Percentiles rank a stretch among this genome's conserved stretches.
These are phyloP conservation scores for Mortierella sp. DNA, from an alignment of 371 early-diverging fungal species.

Conservation along the genomic window DNA sequence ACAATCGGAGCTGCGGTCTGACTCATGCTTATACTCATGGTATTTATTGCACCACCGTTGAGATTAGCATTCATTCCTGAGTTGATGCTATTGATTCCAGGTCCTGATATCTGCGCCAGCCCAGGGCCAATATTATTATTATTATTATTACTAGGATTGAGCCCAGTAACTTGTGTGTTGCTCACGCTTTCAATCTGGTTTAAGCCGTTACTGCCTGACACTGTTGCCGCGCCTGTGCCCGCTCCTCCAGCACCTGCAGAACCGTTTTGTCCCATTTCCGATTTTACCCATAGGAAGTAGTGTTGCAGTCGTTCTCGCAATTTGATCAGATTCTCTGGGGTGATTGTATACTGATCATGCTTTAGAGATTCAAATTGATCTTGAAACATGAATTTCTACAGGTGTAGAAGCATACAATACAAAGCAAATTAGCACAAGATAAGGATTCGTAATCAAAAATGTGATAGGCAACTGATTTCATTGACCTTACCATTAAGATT, in stretches of 20 bases:
- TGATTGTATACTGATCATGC: conserved; percentile 63
- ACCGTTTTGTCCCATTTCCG: conserved; percentile 23
- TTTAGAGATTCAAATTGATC: conserved; percentile 64
- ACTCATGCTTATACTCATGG: neutral
- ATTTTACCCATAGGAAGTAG: conserved; percentile 61
- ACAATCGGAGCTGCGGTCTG: neutral
- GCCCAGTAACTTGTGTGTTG: neutral
- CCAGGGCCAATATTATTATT: neutral
- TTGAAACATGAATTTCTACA: conserved; percentile 68
- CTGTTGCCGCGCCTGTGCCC: conserved; percentile 4
- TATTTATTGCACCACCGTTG: neutral
- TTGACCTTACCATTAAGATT: conserved; percentile 60
- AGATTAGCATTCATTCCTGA: neutral
- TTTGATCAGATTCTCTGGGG: conserved; percentile 60
- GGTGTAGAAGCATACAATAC: neutral
- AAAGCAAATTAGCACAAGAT: neutral
- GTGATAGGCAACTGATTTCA: neutral
- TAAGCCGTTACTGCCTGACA: neutral
- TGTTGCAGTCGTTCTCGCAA: conserved; percentile 64
- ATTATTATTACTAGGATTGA: neutral
- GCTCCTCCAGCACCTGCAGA: conserved; percentile 4
- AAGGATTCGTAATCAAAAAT: neutral
- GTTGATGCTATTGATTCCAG: neutral
- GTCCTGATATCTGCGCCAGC: neutral
- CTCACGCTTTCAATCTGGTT: neutral